Evolutionary conservation across 1,284 basidiomycete species (phyloP).

Genomic region (Cutaneotrichosporon sp.): DNA sequence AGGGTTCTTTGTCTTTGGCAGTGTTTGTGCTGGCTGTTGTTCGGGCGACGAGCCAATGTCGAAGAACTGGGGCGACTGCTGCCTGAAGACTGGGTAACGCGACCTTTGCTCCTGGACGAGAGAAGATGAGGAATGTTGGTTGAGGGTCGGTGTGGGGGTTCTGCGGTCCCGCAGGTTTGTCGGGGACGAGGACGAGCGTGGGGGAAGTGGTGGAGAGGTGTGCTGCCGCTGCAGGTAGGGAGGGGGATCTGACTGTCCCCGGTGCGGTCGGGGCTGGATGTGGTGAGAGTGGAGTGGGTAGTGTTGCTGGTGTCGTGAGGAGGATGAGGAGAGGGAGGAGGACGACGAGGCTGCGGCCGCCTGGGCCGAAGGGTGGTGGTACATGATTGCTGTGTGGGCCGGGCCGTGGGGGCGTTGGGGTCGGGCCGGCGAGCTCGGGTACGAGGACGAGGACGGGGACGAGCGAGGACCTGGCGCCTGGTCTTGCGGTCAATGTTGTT

Average conservation of each 20-base stretch:
- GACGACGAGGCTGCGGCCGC: background rate
- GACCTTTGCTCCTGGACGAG: background rate
- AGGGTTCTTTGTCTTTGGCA: background rate
- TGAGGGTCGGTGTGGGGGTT: slow-evolving; percentile 4
- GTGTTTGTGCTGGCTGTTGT: background rate
- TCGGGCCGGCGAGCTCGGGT: background rate
- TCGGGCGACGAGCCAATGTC: background rate
- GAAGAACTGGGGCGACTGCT: slow-evolving; percentile 1
- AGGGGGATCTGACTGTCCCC: background rate
- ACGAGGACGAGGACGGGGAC: no score
- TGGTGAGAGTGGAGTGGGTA: slow-evolving; percentile 1
- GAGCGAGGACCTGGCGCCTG: no score
- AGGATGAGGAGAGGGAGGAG: slow-evolving; percentile 1
- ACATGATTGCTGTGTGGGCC: background rate
- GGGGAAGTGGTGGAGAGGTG: background rate
- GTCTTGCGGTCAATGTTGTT: no score
- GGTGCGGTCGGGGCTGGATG: background rate
- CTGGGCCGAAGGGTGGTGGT: background rate
- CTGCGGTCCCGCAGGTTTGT: background rate
- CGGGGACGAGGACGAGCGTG: background rate
- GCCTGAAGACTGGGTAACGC: slow-evolving; percentile 4
- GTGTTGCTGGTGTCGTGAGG: background rate
- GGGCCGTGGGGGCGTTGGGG: no score
- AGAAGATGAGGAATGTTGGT: slow-evolving; percentile 1
- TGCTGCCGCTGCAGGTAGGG: background rate